Evolutionary conservation across 1,284 basidiomycete genomes (phyloP).

Genomic region (Heterobasidion annosum): DNA sequence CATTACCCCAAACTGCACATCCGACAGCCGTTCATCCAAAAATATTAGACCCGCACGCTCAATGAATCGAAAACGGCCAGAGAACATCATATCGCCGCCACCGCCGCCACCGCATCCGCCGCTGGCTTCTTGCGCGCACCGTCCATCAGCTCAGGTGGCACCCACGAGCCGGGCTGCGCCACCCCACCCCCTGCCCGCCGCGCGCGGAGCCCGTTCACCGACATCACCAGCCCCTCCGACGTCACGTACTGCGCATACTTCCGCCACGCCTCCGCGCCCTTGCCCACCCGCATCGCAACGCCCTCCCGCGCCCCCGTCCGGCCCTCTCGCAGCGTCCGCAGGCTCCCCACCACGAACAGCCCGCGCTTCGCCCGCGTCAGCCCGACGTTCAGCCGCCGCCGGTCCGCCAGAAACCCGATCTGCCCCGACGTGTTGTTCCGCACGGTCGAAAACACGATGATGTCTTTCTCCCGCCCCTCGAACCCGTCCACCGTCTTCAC

Average conservation of each 20-base stretch:
- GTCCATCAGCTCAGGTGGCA: no score
- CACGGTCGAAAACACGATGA: slow-evolving; percentile 88
- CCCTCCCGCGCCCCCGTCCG: slow-evolving; percentile 17
- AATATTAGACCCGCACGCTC: no score
- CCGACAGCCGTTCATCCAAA: no score
- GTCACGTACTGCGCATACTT: slow-evolving; percentile 48
- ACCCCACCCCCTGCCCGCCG: background rate
- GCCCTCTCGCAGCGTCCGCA: slow-evolving; percentile 55
- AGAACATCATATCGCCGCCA: no score
- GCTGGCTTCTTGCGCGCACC: no score
- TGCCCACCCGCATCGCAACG: slow-evolving; percentile 20
- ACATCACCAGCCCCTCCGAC: slow-evolving; percentile 41
- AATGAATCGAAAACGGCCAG: no score
- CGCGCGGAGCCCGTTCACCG: slow-evolving; percentile 18
- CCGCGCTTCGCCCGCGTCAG: slow-evolving; percentile 80
- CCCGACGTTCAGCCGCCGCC: slow-evolving; percentile 80
- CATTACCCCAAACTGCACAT: no score
- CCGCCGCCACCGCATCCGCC: no score
- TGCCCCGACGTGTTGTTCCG: slow-evolving; percentile 66
- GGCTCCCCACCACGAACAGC: slow-evolving; percentile 74
- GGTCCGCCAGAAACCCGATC: slow-evolving; percentile 89
- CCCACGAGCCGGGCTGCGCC: no score
- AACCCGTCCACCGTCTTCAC: slow-evolving; percentile 91
- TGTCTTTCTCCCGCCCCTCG: slow-evolving; percentile 88
- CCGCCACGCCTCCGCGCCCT: slow-evolving; percentile 48